These are phyloP conservation scores for Fusarium dlaminii DNA, from an alignment of 2,329 filamentous ascomycete species.

Conservation along the genomic window DNA sequence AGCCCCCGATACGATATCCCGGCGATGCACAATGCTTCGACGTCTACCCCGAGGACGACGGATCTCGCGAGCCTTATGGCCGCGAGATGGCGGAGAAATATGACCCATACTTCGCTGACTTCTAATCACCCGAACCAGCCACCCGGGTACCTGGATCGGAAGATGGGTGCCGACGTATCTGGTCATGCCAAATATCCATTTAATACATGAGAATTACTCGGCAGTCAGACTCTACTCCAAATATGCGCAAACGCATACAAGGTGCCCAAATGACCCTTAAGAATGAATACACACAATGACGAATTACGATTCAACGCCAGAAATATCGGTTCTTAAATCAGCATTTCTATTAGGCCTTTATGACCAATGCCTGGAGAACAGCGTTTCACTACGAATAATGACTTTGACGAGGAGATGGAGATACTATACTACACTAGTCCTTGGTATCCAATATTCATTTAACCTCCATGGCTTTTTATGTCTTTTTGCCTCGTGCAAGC, in stretches of 20 bases:
- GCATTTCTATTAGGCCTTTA: conserved; percentile 5
- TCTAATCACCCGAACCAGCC: conserved; percentile 47
- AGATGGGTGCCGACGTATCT: background rate
- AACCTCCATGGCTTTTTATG: background rate
- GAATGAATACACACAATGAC: background rate
- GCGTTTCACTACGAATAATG: conserved; percentile 23
- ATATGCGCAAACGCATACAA: background rate
- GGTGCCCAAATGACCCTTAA: background rate
- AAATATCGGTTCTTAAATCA: conserved; percentile 12
- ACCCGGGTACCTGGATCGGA: background rate
- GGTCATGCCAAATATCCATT: background rate
- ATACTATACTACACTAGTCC: background rate
- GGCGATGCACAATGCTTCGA: conserved; percentile 86
- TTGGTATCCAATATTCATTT: background rate
- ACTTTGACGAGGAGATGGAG: background rate
- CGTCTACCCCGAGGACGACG: conserved; percentile 80
- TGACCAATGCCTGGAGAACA: conserved; percentile 19
- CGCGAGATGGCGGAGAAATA: conserved; percentile 74
- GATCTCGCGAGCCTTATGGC: conserved; percentile 71
- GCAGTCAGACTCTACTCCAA: background rate
- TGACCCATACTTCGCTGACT: conserved; percentile 76
- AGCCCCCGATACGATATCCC: conserved; percentile 76
- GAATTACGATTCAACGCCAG: conserved; percentile 21
- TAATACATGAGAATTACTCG: background rate
- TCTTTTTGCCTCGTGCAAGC: background rate